Conservation (phyloP, 768 basidiomycete genomes). For the Auriscalpium orientale region DNA sequence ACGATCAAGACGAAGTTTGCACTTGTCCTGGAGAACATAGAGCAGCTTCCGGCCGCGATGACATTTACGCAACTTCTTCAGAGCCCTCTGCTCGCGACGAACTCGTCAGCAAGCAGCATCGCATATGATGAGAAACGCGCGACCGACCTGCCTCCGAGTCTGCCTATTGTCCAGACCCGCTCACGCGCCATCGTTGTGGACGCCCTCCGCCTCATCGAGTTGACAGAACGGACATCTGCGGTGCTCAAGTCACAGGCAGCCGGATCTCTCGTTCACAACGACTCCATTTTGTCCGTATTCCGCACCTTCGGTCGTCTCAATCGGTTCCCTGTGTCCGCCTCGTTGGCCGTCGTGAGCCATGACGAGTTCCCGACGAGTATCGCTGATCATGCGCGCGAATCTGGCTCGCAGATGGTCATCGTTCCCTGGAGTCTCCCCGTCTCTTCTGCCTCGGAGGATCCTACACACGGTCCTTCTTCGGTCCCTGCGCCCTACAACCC, state of each 20-base stretch:
- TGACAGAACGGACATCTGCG: conserved; percentile 82
- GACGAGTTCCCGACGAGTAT: conserved; percentile 69
- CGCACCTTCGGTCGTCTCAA: conserved; percentile 72
- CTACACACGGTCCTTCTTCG: conserved; percentile 15
- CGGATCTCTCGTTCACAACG: conserved; percentile 59
- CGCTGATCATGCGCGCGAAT: conserved; percentile 46
- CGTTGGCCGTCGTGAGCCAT: conserved; percentile 68
- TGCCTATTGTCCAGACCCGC: conserved; percentile 1
- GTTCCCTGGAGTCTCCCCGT: conserved; percentile 67
- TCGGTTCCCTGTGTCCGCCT: conserved; percentile 54
- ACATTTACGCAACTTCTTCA: conserved; percentile 70
- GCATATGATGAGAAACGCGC: not conserved
- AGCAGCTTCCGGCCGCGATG: conserved; percentile 79
- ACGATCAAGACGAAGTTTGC: conserved; percentile 54
- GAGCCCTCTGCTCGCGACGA: conserved; percentile 14
- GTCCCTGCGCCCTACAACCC: conserved; percentile 37
- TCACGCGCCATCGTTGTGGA: conserved; percentile 44
- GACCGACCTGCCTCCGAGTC: not conserved
- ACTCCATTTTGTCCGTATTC: conserved; percentile 68
- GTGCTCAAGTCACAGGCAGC: conserved; percentile 77
- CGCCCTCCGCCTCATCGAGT: conserved; percentile 82
- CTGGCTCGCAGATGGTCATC: conserved; percentile 65
- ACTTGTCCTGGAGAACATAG: conserved; percentile 72
- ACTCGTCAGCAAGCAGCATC: not conserved
- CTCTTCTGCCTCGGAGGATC: conserved; percentile 21